These are phyloP conservation scores for Lactarius pseudohatsudake DNA, from an alignment of 768 basidiomycete species.

Conservation along the genomic window DNA sequence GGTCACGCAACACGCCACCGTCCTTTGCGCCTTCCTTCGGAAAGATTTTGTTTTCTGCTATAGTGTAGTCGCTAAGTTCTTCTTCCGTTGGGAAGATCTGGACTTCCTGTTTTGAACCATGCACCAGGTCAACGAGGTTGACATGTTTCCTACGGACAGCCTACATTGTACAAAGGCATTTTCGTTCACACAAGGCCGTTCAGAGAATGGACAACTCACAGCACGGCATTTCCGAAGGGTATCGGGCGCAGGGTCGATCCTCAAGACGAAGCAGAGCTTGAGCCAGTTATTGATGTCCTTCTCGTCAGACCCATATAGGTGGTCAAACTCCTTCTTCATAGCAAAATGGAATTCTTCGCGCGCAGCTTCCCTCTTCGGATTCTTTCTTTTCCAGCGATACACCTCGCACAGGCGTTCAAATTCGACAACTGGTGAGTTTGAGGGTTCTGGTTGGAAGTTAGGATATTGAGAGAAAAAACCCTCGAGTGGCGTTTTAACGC, in stretches of 20 bases:
- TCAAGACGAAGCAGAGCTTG: conserved; percentile 22
- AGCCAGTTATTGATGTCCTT: conserved; percentile 26
- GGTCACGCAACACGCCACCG: conserved; percentile 35
- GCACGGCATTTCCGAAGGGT: conserved; percentile 2
- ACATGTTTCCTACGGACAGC: conserved; percentile 24
- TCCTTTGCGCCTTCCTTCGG: conserved; percentile 33
- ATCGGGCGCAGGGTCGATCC: conserved; percentile 24
- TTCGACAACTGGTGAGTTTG: conserved; percentile 13
- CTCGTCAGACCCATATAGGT: conserved; percentile 27
- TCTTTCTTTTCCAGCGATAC: neutral
- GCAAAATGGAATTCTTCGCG: conserved; percentile 9
- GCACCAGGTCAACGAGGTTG: conserved; percentile 26
- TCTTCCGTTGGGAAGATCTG: neutral
- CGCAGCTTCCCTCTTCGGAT: conserved; percentile 4
- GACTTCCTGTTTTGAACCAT: conserved; percentile 9
- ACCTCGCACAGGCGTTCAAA: conserved; percentile 20
- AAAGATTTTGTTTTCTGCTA: conserved; percentile 17
- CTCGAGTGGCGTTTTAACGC: conserved; percentile 11
- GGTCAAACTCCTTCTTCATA: conserved; percentile 27
- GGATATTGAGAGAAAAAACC: conserved; percentile 29
- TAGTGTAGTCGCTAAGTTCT: conserved; percentile 15
- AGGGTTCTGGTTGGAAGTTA: conserved; percentile 12
- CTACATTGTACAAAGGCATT: neutral
- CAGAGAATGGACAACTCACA: conserved; percentile 4
- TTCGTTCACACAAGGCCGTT: neutral